These are phyloP conservation scores for Chlamydomonas sp. DNA, from an alignment of 139 green algal species.

Conservation along the genomic window DNA sequence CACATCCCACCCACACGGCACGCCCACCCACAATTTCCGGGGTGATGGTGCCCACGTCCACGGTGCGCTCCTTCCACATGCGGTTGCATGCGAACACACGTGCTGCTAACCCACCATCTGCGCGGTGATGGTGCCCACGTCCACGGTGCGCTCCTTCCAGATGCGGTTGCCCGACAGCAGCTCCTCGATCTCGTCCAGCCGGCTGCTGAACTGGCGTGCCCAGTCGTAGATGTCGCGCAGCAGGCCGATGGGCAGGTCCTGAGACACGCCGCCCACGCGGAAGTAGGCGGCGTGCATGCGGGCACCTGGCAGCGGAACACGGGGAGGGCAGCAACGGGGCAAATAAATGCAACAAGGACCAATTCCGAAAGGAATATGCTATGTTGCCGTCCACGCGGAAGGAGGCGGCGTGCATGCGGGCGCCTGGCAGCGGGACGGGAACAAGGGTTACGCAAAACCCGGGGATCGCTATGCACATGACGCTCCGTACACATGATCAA, in stretches of 20 bases:
- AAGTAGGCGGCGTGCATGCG: constrained; percentile 90
- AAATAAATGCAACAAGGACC: too few species aligned
- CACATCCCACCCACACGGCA: constrained; percentile 37
- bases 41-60: constrained; percentile 89
- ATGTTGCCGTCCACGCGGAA: constrained; percentile 65
- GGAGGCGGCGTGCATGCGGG: constrained; percentile 78
- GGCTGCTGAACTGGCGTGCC: constrained; percentile 80
- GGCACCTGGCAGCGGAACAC: constrained; percentile 48
- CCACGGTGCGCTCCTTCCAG: constrained; percentile 90
- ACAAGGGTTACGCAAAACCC: background rate
- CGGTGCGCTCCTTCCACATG: constrained; percentile 24
- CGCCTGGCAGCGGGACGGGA: background rate
- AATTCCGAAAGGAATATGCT: too few species aligned
- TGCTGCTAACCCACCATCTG: constrained; percentile 57
- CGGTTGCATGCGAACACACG: background rate
- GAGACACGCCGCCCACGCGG: constrained; percentile 67
- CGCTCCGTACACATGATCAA: too few species aligned
- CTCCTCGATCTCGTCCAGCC: constrained; percentile 91
- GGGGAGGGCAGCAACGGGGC: too few species aligned
- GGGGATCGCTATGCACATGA: too few species aligned
- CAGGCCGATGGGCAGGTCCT: constrained; percentile 86
- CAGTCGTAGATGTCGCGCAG: constrained; percentile 87
- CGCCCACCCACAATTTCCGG: constrained; percentile 66
- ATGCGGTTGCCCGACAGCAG: constrained; percentile 89
- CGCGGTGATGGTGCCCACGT: constrained; percentile 85